Evolutionary conservation across 2,329 filamentous ascomycete species (phyloP), one percentile per base, ranked within the genome.

Genomic region (Blastomyces parvus): DNA sequence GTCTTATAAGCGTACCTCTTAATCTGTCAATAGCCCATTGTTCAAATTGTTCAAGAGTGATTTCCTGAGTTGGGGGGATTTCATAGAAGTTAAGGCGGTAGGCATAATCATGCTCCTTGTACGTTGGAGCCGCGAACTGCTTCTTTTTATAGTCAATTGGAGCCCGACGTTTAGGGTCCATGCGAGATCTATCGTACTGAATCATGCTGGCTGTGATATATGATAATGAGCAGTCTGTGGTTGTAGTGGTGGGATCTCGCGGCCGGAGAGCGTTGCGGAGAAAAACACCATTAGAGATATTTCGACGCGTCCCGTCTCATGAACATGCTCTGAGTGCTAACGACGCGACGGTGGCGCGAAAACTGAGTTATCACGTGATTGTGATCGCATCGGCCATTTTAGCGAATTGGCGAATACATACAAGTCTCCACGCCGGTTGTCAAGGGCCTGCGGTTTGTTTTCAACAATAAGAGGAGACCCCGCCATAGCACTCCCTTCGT

Each of bases 21-120:
- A 99, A 76, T 63, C 94, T 83, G 71, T 96, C 90, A 71, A 99
- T 97, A 13, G 92, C 94, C 94, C 94, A 99, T 83, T 96, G 91
- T 74, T 99, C 94, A 71, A 99, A 99, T 74, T 99, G 88, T 73
- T 99, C 94, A 52, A 99, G 86, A 0, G 91, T 96, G 69, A 99
- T 94, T 73, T 99, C 94, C 58, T 89, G 89, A 0, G 91, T 97
- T 0, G 94, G 94, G 56, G 94, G 90, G 33, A 88, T 83, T 53
- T 86, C 80, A 79, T 99, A 99, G 77, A 97, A 93, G 80, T 95
- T 99, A 71, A 99, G 84, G 63, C 92, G 88, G 75, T 93, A 83
- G 17, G 88, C 86, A 74, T 97, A 99, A 53, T 88, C 82, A 63
- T 88, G 83, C 68, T 91, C 86, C 75, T 90, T 87, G 81, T 87